Evolutionary conservation across 1,284 basidiomycete species (phyloP), one percentile per base, ranked within the genome.

Genomic region (Leccinum solheimii): DNA sequence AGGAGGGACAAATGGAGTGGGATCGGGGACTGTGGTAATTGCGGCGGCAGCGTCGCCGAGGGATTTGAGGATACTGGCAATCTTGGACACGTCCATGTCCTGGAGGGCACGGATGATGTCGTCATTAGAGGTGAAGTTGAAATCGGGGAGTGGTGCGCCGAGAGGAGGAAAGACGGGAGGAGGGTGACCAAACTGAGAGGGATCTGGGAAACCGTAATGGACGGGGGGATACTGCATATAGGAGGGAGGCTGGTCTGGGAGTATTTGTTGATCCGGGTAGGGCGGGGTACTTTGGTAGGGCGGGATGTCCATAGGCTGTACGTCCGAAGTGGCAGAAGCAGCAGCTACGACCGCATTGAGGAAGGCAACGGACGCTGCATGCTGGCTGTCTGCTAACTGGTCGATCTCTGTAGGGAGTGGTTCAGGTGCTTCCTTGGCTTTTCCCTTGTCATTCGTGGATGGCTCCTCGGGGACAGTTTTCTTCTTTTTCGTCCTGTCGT

Each of bases 21-120:
- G 65, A 10, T 67, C 75, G 55, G 64, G 67, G 32, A 64, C 71
- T n/a, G 78, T 72, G 2, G 75, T 64, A 64, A 79, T 81, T n/a
- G 79, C 77, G 11, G 78, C 76, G 1, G 83, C 80, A 13, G 83
- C 82, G 40, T 87, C 87, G 7, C 83, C 83, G 0, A 90, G 76
- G 5, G 83, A 81, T 70, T 84, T 86, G 58, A 91, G 76, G 16
- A 86, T 86, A 54, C 79, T 81, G 0, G 87, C 83, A 60, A 92
- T 82, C 73, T 87, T 90, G 55, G 84, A 79, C 56, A 91, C 78
- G 66, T 92, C 90, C 64, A 91, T 77, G 58, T 86, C 83, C 69
- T 91, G 88, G 55, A 92, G 72, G 16, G 84, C 84, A 48, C 85
- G 86, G 51, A 91, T 74, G 50, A 92, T 81, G 58, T 91, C 87